Evolutionary conservation across 2,329 filamentous ascomycete species (phyloP).

Genomic region (Shiraia sp.): DNA sequence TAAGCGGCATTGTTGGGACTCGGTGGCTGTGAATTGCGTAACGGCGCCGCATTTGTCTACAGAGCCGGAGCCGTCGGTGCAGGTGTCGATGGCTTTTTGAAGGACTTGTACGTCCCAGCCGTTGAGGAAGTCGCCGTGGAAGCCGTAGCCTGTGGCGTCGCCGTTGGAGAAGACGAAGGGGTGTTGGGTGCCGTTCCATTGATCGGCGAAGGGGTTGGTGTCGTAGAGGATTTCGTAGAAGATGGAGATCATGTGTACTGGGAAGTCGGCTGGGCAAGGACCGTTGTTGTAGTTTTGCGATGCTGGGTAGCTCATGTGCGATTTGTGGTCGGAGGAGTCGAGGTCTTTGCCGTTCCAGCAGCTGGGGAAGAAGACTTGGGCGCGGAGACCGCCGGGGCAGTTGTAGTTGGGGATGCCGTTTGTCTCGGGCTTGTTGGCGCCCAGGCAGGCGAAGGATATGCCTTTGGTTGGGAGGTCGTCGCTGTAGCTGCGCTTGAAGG

Average conservation of each 20-base stretch:
- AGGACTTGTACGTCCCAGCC: constrained; percentile 70
- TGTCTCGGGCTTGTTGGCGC: constrained; percentile 42
- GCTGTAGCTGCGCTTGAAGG: constrained; percentile 59
- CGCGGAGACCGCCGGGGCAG: constrained; percentile 64
- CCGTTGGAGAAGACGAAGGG: constrained; percentile 67
- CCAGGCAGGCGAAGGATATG: constrained; percentile 61
- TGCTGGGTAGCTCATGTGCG: constrained; percentile 64
- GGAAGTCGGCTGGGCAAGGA: constrained; percentile 58
- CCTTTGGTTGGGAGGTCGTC: constrained; percentile 52
- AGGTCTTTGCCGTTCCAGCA: constrained; percentile 69
- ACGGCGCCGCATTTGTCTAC: constrained; percentile 51
- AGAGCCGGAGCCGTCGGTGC: constrained; percentile 52
- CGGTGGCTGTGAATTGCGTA: constrained; percentile 47
- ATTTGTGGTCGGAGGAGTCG: constrained; percentile 64
- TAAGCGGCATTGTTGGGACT: constrained; percentile 58
- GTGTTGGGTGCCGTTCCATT: constrained; percentile 49
- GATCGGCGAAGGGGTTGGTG: constrained; percentile 72
- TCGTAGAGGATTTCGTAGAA: constrained; percentile 94
- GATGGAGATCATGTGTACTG: neutral
- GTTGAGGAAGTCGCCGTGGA: constrained; percentile 71
- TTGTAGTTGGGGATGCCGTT: constrained; percentile 71
- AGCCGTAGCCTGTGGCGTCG: constrained; percentile 70
- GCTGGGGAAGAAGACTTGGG: constrained; percentile 72
- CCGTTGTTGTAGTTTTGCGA: constrained; percentile 52
- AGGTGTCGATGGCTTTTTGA: constrained; percentile 69